Evolutionary conservation across 345 rosid genomes (phyloP).

Genomic region (Salix caprea): DNA sequence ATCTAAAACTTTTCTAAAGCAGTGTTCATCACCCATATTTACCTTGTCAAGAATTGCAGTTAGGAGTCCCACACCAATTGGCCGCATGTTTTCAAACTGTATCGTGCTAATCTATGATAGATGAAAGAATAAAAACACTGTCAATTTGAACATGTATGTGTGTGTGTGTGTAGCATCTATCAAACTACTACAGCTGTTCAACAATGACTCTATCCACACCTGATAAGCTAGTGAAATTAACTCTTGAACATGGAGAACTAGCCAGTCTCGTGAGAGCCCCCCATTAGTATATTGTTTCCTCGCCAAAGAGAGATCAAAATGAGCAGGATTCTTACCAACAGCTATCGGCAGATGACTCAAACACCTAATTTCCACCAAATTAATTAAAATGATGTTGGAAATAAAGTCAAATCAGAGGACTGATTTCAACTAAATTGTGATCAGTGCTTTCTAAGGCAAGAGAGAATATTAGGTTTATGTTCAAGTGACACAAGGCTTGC

Average conservation of each 20-base stretch:
- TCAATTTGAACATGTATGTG: slow-evolving; percentile 11
- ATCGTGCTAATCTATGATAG: slow-evolving; percentile 80
- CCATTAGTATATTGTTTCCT: slow-evolving; percentile 47
- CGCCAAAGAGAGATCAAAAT: slow-evolving; percentile 80
- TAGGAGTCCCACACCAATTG: slow-evolving; percentile 86
- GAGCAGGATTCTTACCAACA: slow-evolving; percentile 75
- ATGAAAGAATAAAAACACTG: slow-evolving; percentile 2
- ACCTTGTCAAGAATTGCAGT: slow-evolving; percentile 81
- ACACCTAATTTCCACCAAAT: slow-evolving; percentile 52
- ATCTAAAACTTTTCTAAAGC: not conserved
- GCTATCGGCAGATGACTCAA: slow-evolving; percentile 87
- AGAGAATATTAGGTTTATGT: no score
- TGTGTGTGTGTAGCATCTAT: not conserved
- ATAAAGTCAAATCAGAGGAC: not conserved
- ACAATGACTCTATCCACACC: slow-evolving; percentile 37
- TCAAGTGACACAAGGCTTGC: no score
- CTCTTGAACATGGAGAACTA: slow-evolving; percentile 83
- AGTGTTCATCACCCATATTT: slow-evolving; percentile 13
- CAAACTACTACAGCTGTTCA: slow-evolving; percentile 10
- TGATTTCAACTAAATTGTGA: not conserved
- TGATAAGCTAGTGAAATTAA: slow-evolving; percentile 91
- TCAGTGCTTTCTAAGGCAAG: not conserved
- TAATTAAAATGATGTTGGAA: slow-evolving; percentile 2
- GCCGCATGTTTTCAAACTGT: slow-evolving; percentile 90
- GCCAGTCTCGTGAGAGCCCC: slow-evolving; percentile 60